Percentiles rank a stretch among this genome's conserved stretches.
phyloP scores from a whole-genome alignment of 2,329 filamentous ascomycete species.

The Xylariales sp. region DNA sequence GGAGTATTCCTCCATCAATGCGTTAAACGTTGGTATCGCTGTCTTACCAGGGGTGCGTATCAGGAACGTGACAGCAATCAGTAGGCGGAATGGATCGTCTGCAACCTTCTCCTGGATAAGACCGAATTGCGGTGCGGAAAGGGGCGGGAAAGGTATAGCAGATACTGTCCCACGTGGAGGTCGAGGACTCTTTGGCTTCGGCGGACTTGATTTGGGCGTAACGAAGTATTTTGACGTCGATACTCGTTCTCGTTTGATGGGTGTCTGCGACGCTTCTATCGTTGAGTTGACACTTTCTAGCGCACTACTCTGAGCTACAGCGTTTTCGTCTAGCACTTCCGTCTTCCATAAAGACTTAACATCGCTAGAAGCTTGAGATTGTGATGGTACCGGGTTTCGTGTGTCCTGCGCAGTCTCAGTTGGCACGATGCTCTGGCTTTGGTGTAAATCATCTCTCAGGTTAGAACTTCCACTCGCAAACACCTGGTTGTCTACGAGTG shows the following conservation, averaged over 20 bases:
- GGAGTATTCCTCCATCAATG: conserved; percentile 63
- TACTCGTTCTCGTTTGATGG: conserved; percentile 19
- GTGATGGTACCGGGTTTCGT: no score
- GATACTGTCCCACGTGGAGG: conserved; percentile 44
- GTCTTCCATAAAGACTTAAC: no score
- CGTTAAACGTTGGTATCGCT: conserved; percentile 71
- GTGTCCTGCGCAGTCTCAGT: no score
- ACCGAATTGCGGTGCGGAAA: conserved; percentile 62
- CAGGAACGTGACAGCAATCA: conserved; percentile 79
- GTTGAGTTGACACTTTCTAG: no score
- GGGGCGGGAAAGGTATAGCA: conserved; percentile 61
- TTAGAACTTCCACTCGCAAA: conserved; percentile 26
- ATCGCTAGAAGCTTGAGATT: no score
- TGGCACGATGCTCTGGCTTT: no score
- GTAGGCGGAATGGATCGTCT: conserved; percentile 70
- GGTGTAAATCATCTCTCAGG: no score
- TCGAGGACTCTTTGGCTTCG: conserved; percentile 23
- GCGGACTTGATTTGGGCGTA: conserved; percentile 5
- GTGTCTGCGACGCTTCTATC: conserved; percentile 13
- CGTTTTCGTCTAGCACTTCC: no score
- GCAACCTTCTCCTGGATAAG: conserved; percentile 79
- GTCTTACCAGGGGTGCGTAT: conserved; percentile 71
- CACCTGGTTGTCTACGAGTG: conserved; percentile 30
- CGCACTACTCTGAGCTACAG: no score
- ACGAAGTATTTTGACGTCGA: conserved; percentile 31